These are phyloP conservation scores for Plicaturopsis crispa DNA, from an alignment of 768 basidiomycete species.

Conservation along the genomic window DNA sequence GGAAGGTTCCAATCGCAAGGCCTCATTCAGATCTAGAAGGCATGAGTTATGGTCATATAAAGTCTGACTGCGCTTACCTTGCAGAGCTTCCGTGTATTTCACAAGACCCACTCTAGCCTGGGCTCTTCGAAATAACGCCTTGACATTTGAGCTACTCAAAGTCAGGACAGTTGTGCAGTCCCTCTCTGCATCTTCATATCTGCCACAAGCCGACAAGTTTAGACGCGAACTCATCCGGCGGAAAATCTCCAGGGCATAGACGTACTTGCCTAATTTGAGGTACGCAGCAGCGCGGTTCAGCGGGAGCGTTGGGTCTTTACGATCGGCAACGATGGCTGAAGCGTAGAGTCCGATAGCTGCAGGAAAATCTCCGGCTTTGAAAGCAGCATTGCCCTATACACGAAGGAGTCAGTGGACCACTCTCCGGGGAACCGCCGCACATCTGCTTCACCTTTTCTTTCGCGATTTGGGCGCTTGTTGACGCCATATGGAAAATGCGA, in stretches of 20 bases:
- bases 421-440: neutral
- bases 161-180: conserved; percentile 66
- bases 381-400: conserved; percentile 76
- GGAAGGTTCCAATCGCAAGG: conserved; percentile 52
- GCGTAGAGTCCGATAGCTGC: conserved; percentile 84
- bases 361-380: conserved; percentile 74
- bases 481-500: conserved; percentile 21
- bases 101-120: conserved; percentile 60
- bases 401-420: too few species aligned
- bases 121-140: conserved; percentile 72
- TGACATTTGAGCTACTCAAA: conserved; percentile 55
- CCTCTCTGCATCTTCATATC: conserved; percentile 72
- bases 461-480: conserved; percentile 23
- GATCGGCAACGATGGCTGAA: conserved; percentile 66
- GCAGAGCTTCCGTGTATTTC: conserved; percentile 47
- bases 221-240: conserved; percentile 3
- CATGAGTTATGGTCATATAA: neutral
- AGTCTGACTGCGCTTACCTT: conserved; percentile 46
- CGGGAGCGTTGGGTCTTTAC: conserved; percentile 65
- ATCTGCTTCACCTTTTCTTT: conserved; percentile 20
- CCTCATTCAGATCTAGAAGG: conserved; percentile 61
- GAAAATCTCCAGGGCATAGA: conserved; percentile 12
- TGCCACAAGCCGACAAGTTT: conserved; percentile 17
- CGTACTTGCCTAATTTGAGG: conserved; percentile 92
- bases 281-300: conserved; percentile 90